Evolutionary conservation across 345 rosid species (phyloP), one percentile per base, ranked within the genome.

Genomic region (Arabidopsis arenosa): DNA sequence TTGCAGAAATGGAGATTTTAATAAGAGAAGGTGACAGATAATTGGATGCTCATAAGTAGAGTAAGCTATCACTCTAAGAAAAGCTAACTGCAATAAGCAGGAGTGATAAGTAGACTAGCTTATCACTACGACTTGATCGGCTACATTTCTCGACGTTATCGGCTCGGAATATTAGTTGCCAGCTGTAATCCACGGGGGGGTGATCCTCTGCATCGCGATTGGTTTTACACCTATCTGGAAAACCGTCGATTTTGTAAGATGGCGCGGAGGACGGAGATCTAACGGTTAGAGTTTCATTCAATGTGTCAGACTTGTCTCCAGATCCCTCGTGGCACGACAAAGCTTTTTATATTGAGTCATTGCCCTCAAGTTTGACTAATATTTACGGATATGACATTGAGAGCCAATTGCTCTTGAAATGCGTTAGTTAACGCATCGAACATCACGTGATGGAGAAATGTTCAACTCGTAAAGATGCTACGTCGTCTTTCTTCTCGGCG

Each of bases 81-180:
- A 63, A 0, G 17, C 2, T 30, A 65, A 43, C 41, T 56, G 2
- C 15, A 1, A 66, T 72, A 72, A 55, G 73, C 41, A 51, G 8
- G 8, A 0, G 1, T 9, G 66, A 89, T 81, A 83, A 8, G 62
- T 0, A 0, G 0, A 0, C 0, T 0, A 0, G 0, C 69, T 73
- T 80, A 79, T 86, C 18, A 74, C 65, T 65, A 87, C 86, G 75
- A 68, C 84, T 80, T 65, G 82, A 89, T 92, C 95, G 92, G 92
- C 96, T 89, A 70, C 80, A 35, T 81, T 87, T 85, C 87, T 87
- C 87, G 73, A 86, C 85, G 84, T 80, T 79, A 75, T 86, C 96
- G 90, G 94, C 96, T 86, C 89, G 88, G 91, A 92, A 84, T 88
- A 89, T 70, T 67, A 84, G 85, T 88, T 83, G 82, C 86, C 94